Evolutionary conservation across 768 basidiomycete genomes (phyloP).

Genomic region (Lactifluus rugatus): DNA sequence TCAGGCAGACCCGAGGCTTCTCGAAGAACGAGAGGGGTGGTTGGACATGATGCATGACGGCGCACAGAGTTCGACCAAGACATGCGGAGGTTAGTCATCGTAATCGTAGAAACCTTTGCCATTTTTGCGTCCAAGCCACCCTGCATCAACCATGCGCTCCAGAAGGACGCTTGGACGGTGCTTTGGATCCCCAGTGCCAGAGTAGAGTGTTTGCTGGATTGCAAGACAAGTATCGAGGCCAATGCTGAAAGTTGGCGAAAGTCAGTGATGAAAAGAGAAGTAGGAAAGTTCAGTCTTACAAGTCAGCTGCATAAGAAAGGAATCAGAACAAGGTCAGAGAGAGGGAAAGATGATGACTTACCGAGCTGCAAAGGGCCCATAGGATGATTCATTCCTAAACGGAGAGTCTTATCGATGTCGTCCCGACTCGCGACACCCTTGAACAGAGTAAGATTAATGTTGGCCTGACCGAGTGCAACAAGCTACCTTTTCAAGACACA

Average conservation of each 20-base stretch:
- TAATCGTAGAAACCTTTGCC: slow-evolving; percentile 97
- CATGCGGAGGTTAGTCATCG: slow-evolving; percentile 11
- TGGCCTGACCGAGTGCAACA: background rate
- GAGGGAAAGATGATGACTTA: slow-evolving; percentile 20
- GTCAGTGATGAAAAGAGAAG: background rate
- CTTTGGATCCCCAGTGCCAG: slow-evolving; percentile 87
- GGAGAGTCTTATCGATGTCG: slow-evolving; percentile 91
- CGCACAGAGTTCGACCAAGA: background rate
- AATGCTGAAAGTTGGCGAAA: slow-evolving; percentile 43
- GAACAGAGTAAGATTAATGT: background rate
- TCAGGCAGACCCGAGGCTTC: background rate
- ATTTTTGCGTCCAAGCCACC: slow-evolving; percentile 87
- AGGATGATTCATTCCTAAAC: slow-evolving; percentile 88
- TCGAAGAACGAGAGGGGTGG: background rate
- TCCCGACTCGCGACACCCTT: slow-evolving; percentile 79
- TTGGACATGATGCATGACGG: background rate
- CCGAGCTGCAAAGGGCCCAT: slow-evolving; percentile 92
- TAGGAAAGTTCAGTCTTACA: slow-evolving; percentile 23
- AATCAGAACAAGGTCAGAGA: background rate
- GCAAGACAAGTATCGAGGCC: slow-evolving; percentile 96
- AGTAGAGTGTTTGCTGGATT: slow-evolving; percentile 83
- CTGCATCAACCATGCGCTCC: slow-evolving; percentile 93
- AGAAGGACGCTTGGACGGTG: slow-evolving; percentile 87
- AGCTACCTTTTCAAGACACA: slow-evolving; percentile 78
- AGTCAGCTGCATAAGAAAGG: slow-evolving; percentile 26